phyloP scores from a whole-genome alignment of 2,329 filamentous ascomycete species.

The Geosmithia putterillii region DNA sequence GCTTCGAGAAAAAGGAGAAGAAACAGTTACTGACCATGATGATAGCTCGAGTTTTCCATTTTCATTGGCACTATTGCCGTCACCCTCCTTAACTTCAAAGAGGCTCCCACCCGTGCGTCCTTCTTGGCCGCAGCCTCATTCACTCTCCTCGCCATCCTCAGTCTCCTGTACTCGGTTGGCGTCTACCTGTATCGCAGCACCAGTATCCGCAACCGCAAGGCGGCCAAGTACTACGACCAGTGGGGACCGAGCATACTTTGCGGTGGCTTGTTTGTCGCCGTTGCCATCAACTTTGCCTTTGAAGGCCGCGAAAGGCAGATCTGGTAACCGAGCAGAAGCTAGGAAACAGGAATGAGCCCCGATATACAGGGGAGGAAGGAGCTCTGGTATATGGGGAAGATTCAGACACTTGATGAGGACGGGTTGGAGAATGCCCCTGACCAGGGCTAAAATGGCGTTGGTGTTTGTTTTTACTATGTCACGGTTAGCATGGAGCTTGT shows the following conservation, averaged over 20 bases:
- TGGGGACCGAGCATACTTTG: constrained; percentile 76
- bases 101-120: constrained; percentile 40
- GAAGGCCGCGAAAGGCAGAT: constrained; percentile 50
- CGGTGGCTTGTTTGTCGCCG: constrained; percentile 56
- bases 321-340: too few species aligned
- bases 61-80: constrained; percentile 82
- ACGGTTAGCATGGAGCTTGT: too few species aligned
- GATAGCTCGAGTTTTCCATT: constrained; percentile 84
- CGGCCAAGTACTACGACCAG: constrained; percentile 85
- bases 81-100: constrained; percentile 71
- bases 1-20: not conserved
- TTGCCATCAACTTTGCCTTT: constrained; percentile 69
- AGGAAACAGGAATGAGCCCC: too few species aligned
- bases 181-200: constrained; percentile 82
- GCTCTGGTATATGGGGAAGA: too few species aligned
- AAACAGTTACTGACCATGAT: not conserved
- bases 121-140: constrained; percentile 66
- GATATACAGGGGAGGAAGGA: too few species aligned
- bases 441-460: too few species aligned
- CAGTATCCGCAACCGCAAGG: constrained; percentile 70
- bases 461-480: too few species aligned
- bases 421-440: too few species aligned
- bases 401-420: too few species aligned
- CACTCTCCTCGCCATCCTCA: constrained; percentile 64
- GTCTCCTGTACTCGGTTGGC: constrained; percentile 70